A percentile compares a stretch with the other conserved stretches of the same genome.
phyloP scores from a whole-genome alignment of 2,329 filamentous ascomycete genomes.

The Diplodia sapinea region DNA sequence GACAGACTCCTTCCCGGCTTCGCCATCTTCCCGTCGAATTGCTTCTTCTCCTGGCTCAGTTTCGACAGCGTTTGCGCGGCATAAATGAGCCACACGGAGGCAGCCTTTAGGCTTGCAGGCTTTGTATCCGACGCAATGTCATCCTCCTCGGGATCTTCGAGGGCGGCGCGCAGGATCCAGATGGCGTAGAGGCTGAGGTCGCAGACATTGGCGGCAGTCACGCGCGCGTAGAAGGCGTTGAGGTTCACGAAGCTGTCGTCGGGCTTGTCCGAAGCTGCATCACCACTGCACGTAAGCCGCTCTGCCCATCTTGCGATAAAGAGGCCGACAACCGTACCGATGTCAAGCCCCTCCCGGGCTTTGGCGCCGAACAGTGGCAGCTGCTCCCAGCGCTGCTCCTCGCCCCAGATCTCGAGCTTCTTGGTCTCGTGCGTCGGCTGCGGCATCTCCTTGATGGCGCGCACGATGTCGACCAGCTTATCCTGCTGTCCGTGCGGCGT shows the following conservation, averaged over 20 bases:
- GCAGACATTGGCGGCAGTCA: constrained; percentile 22
- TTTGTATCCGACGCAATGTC: constrained; percentile 4
- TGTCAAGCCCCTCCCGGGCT: constrained; percentile 21
- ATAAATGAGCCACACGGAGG: constrained; percentile 27
- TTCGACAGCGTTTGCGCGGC: constrained; percentile 10
- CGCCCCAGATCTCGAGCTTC: constrained; percentile 24
- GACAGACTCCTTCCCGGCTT: constrained; percentile 27
- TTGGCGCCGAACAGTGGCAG: constrained; percentile 25
- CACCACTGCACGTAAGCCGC: not conserved
- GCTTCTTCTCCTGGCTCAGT: constrained; percentile 22
- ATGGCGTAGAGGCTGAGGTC: constrained; percentile 31
- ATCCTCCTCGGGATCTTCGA: constrained; percentile 21
- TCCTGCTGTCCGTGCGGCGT: constrained; percentile 19
- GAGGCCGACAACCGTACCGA: not conserved
- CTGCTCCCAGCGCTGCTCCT: constrained; percentile 22
- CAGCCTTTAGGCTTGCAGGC: not conserved
- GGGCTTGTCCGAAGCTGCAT: constrained; percentile 5
- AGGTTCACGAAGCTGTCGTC: constrained; percentile 21
- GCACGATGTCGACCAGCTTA: constrained; percentile 21
- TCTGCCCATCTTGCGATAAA: not conserved
- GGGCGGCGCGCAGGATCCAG: constrained; percentile 31
- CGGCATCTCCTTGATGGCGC: constrained; percentile 18
- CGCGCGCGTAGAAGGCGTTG: constrained; percentile 30
- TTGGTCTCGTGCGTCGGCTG: constrained; percentile 7
- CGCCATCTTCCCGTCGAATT: constrained; percentile 31